phyloP scores from a whole-genome alignment of 441 rosid species.

The Eutrema salsugineum region DNA sequence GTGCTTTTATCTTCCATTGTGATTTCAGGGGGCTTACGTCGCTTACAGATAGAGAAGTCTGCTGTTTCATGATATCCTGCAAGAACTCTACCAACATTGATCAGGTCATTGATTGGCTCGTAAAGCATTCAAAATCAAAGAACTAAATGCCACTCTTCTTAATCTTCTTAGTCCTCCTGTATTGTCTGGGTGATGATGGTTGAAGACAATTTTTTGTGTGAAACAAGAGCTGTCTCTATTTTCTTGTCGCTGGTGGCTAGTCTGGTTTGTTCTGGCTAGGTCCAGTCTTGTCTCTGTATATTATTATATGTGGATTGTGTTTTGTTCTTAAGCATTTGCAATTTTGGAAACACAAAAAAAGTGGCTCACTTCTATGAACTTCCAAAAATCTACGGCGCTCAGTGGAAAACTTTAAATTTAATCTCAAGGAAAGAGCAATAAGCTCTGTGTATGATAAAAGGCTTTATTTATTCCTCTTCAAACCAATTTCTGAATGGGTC shows the following conservation, averaged over 20 bases:
- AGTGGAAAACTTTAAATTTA: no score
- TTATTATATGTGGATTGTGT: constrained; percentile 5
- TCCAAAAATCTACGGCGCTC: not conserved
- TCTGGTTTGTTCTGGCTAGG: not conserved
- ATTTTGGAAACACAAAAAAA: not conserved
- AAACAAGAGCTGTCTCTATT: constrained; percentile 14
- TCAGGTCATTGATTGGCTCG: constrained; percentile 69
- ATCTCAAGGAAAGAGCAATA: no score
- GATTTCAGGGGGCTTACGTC: constrained; percentile 47
- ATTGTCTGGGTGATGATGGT: not conserved
- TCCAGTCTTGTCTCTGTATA: constrained; percentile 13
- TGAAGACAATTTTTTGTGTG: constrained; percentile 5
- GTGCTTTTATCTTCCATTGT: not conserved
- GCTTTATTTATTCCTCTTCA: not conserved
- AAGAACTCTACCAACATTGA: constrained; percentile 74
- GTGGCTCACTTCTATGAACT: not conserved
- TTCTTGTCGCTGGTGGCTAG: not conserved
- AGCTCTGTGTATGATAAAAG: not conserved
- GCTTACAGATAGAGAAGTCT: constrained; percentile 64
- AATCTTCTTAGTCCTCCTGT: constrained; percentile 14
- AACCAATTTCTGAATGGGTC: not conserved
- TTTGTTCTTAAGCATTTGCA: not conserved
- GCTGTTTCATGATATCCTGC: constrained; percentile 77
- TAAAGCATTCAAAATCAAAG: constrained; percentile 66
- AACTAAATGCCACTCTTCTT: constrained; percentile 30